Conservation (phyloP, 352 stramenopile genomes). For the Globisporangium splendens region DNA sequence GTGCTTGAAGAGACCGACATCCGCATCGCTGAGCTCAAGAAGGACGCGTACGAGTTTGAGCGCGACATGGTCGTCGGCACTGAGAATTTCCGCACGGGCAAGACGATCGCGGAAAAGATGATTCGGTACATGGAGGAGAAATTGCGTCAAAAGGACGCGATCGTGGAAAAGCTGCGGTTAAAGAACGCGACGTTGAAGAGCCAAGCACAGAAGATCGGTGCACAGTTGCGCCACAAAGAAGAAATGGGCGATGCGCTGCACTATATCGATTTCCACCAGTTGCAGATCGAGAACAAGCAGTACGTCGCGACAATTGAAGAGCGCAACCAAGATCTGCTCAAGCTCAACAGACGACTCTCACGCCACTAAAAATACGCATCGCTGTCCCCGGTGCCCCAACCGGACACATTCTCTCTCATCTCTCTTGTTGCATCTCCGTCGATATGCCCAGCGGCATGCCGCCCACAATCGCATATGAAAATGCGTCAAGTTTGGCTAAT, state of each 20-base stretch:
- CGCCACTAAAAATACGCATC: too few species aligned
- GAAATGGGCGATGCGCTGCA: slow-evolving; percentile 94
- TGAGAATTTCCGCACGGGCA: slow-evolving; percentile 93
- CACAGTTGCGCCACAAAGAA: slow-evolving; percentile 91
- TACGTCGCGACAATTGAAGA: slow-evolving; percentile 95
- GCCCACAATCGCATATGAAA: too few species aligned
- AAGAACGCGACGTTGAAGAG: slow-evolving; percentile 94
- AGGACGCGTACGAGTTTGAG: slow-evolving; percentile 96
- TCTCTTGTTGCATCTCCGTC: too few species aligned
- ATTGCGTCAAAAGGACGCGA: slow-evolving; percentile 87
- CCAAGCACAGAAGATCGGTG: slow-evolving; percentile 90
- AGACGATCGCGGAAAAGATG: slow-evolving; percentile 92
- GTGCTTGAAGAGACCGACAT: slow-evolving; percentile 94
- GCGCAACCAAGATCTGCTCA: slow-evolving; percentile 91
- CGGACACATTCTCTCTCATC: too few species aligned
- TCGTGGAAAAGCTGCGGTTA: slow-evolving; percentile 92
- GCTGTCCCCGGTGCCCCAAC: too few species aligned
- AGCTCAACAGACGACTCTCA: slow-evolving; percentile 80
- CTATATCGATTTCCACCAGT: slow-evolving; percentile 95
- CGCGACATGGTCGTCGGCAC: slow-evolving; percentile 92
- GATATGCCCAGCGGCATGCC: too few species aligned
- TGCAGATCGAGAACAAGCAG: slow-evolving; percentile 97
- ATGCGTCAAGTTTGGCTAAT: too few species aligned
- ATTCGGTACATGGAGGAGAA: slow-evolving; percentile 95
- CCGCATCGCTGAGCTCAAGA: slow-evolving; percentile 93